Evolutionary conservation across 371 early-diverging fungal genomes (phyloP).

Genomic region (Haplosporangium sp.): DNA sequence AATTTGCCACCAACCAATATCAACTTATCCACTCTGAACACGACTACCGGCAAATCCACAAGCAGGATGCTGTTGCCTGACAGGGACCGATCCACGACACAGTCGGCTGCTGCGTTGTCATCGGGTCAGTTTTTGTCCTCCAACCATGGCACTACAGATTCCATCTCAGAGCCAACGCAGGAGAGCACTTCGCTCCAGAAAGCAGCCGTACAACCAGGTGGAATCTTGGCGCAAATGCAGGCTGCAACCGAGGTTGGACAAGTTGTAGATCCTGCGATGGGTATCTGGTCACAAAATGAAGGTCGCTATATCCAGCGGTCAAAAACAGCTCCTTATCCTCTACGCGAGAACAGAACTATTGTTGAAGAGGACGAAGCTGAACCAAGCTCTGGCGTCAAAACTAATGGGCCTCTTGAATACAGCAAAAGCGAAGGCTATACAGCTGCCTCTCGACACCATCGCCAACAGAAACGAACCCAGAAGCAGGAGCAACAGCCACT

Average conservation of each 20-base stretch:
- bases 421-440: constrained; percentile 46
- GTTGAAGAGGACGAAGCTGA: constrained; percentile 27
- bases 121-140: not conserved
- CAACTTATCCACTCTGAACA: not conserved
- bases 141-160: not conserved
- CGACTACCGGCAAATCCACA: constrained; percentile 2
- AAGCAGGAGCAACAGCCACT: constrained; percentile 12
- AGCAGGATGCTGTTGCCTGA: constrained; percentile 46
- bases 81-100: constrained; percentile 18
- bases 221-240: constrained; percentile 31
- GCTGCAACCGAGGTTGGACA: constrained; percentile 40
- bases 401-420: constrained; percentile 26
- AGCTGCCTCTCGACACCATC: constrained; percentile 8
- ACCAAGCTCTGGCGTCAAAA: not conserved
- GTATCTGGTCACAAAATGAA: constrained; percentile 30
- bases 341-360: constrained; percentile 27
- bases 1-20: constrained; percentile 34
- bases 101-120: not conserved
- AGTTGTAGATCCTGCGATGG: constrained; percentile 30
- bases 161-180: constrained; percentile 23
- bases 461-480: constrained; percentile 26
- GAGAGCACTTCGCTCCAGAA: constrained; percentile 33
- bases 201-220: constrained; percentile 34
- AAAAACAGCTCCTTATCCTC: constrained; percentile 34
- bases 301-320: constrained; percentile 38